phyloP scores from a whole-genome alignment of 345 rosid species.

The Laguncularia racemosa region DNA sequence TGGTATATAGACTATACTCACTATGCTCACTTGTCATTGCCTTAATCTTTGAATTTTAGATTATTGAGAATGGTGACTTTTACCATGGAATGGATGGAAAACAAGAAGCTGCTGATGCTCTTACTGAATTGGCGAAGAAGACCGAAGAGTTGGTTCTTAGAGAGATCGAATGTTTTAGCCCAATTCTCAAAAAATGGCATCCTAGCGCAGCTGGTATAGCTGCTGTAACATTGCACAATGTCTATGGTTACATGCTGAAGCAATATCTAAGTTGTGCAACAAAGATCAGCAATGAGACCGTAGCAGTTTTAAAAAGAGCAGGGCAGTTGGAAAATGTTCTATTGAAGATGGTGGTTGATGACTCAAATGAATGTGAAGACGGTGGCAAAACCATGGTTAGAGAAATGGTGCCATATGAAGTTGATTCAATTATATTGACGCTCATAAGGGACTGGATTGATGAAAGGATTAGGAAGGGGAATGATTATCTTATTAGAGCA shows the following conservation, averaged over 20 bases:
- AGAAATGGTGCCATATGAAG: slow-evolving; percentile 86
- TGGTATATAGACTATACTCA: background rate
- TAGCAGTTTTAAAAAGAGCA: slow-evolving; percentile 66
- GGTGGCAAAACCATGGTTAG: slow-evolving; percentile 74
- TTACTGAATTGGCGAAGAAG: slow-evolving; percentile 61
- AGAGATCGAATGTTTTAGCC: slow-evolving; percentile 74
- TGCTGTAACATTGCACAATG: slow-evolving; percentile 56
- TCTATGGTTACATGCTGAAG: slow-evolving; percentile 66
- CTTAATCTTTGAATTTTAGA: slow-evolving; percentile 20
- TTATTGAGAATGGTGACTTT: slow-evolving; percentile 43
- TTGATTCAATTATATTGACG: slow-evolving; percentile 49
- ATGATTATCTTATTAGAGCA: slow-evolving; percentile 41
- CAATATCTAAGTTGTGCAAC: slow-evolving; percentile 53
- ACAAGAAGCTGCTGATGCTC: slow-evolving; percentile 46
- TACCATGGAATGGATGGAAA: slow-evolving; percentile 29
- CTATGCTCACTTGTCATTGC: background rate
- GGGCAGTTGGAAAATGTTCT: slow-evolving; percentile 74
- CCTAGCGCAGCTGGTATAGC: slow-evolving; percentile 59
- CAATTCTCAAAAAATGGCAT: slow-evolving; percentile 72
- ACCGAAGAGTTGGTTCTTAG: slow-evolving; percentile 67
- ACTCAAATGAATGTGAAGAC: slow-evolving; percentile 70
- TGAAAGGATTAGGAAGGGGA: slow-evolving; percentile 38
- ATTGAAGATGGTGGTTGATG: slow-evolving; percentile 87
- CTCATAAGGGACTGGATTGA: slow-evolving; percentile 65
- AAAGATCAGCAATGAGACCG: slow-evolving; percentile 38